Evolutionary conservation across 179 eudicot genomes (phyloP).

Genomic region (Camellia oleifera): DNA sequence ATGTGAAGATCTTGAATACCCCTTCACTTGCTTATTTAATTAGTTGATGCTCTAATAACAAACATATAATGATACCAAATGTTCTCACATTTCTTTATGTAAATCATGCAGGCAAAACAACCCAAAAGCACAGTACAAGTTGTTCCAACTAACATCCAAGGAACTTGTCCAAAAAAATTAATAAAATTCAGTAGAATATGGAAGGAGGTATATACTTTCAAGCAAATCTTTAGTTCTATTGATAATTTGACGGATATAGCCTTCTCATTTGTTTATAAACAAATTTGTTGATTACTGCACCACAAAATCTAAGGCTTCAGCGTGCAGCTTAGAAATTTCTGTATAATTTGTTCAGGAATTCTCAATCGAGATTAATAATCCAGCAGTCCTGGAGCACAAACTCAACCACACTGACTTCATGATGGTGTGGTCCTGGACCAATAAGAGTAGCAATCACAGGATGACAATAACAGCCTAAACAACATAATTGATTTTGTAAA

Average conservation of each 20-base stretch:
- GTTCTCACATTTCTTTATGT: background rate
- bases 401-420: too few relatives aligned
- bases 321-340: background rate
- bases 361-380: background rate
- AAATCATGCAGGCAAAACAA: conserved; percentile 51
- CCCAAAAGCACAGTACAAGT: conserved; percentile 36
- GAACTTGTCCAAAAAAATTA: background rate
- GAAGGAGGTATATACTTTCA: conserved; percentile 9
- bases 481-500: too few relatives aligned
- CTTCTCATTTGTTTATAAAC: background rate
- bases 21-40: background rate
- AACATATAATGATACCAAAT: background rate
- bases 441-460: background rate
- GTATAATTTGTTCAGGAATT: background rate
- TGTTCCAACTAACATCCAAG: conserved; percentile 36
- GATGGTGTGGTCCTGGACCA: too few relatives aligned
- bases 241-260: background rate
- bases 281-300: background rate
- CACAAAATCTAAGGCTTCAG: background rate
- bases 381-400: too few relatives aligned
- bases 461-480: too few relatives aligned
- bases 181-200: conserved; percentile 6
- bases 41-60: background rate
- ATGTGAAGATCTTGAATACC: conserved; percentile 38
- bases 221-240: background rate